Evolutionary conservation across 2,329 filamentous ascomycete species (phyloP).

Genomic region (Furcasterigmium sp.): DNA sequence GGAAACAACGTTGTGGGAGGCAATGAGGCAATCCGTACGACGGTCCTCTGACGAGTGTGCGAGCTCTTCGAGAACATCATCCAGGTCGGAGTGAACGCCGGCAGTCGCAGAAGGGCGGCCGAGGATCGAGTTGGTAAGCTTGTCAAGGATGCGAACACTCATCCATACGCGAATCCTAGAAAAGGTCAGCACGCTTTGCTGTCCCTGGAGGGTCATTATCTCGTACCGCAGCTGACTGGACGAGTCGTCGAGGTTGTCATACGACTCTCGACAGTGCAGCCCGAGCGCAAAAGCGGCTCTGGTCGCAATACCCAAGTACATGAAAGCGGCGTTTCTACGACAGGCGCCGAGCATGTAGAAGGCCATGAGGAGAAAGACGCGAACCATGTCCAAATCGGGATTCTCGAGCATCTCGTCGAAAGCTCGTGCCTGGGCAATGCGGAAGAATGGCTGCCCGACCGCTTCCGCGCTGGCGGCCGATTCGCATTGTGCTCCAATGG

Average conservation of each 20-base stretch:
- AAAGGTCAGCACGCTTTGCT: background rate
- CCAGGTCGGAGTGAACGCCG: conserved; percentile 21
- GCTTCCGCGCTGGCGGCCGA: conserved; percentile 19
- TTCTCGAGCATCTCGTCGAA: conserved; percentile 48
- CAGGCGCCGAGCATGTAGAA: conserved; percentile 56
- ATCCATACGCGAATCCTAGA: conserved; percentile 21
- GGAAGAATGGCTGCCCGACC: conserved; percentile 34
- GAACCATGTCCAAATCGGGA: conserved; percentile 48
- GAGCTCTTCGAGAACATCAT: conserved; percentile 17
- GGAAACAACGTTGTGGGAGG: conserved; percentile 34
- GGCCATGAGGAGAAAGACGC: conserved; percentile 50
- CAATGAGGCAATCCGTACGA: conserved; percentile 25
- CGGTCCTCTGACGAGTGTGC: conserved; percentile 13
- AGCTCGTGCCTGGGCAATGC: conserved; percentile 38
- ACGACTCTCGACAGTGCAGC: conserved; percentile 36
- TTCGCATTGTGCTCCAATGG: conserved; percentile 45
- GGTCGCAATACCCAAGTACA: conserved; percentile 56
- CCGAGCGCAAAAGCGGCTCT: conserved; percentile 53
- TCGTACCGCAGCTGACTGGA: conserved; percentile 17
- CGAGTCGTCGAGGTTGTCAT: conserved; percentile 12
- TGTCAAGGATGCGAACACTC: conserved; percentile 31
- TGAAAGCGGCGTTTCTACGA: conserved; percentile 54
- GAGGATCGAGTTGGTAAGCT: conserved; percentile 29
- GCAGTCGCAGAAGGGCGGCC: conserved; percentile 28
- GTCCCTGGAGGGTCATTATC: conserved; percentile 2